Base-by-base conservation (phyloP, 2,329 filamentous ascomycete genomes). In the Cryphonectria japonica region DNA sequence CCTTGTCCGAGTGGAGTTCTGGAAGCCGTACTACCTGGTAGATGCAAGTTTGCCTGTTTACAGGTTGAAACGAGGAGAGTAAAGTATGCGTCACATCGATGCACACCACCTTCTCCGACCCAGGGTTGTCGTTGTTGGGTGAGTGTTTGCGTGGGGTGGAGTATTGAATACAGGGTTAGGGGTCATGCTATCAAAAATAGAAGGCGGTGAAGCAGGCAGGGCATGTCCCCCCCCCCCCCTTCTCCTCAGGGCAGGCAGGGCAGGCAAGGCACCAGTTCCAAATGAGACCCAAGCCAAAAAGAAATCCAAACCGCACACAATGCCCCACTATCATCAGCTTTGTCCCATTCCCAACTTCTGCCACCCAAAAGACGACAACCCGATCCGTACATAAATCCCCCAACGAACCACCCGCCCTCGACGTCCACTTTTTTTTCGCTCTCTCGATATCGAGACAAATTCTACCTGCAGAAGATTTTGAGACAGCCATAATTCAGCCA, bases 401-500 rank as follows among this genome's bases (percentile, higher is more conserved):
- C 66, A 62, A 74, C 67, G 39, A 62, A 68, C 43, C 39, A 37
- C 43, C 57, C 41, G 32, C 19, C 65, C 39, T 16, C n/a, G 34
- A 34, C 59, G 16, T n/a, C 19, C 32, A n/a, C 29, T 13, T 32
- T 16, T 59, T 13, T 39, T 4, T 41, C 37, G 6, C 16, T 22
- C 19, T 8, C 26, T 69, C 64, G 41, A 65, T 4, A 9, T 52
- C 54, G 2, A n/a, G 9, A n/a, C 29, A n/a, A 8, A 9, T 34
- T 22, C 26, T 19, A 54, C 6, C 54, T 59, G 7, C 19, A 65
- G 5, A 5, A 65, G 59, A 71, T n/a, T 4, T 66, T 54, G 37
- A 70, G 60, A 74, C 19, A 54, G 26, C 68, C 70, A 72, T 66
- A 76, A 74, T 74, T 76, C 75, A 76, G 80, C 82, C 85, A 94